These are phyloP conservation scores for Russula lepida DNA, from an alignment of 768 basidiomycete species.

Conservation along the genomic window DNA sequence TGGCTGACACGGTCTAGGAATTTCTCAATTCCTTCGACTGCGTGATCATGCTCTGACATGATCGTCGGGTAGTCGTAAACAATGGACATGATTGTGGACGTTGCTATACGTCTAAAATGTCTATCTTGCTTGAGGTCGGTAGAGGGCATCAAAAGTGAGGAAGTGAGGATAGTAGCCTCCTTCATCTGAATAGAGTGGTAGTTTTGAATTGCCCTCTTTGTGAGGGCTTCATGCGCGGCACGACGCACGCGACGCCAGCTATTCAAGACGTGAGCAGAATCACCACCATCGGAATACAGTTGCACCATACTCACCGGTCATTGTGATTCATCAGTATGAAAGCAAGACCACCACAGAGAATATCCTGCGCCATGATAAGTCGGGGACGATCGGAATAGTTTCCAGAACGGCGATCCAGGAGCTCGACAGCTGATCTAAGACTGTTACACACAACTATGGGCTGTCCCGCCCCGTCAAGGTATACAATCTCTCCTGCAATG, in stretches of 20 bases:
- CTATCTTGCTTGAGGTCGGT: constrained; percentile 23
- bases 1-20: not conserved
- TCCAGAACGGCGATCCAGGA: constrained; percentile 25
- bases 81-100: constrained; percentile 25
- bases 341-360: constrained; percentile 2
- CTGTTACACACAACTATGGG: constrained; percentile 17
- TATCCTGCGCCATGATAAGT: constrained; percentile 7
- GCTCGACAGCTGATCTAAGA: not conserved
- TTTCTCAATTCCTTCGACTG: not conserved
- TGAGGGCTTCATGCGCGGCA: constrained; percentile 28
- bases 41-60: not conserved
- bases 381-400: constrained; percentile 26
- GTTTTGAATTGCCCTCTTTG: constrained; percentile 17
- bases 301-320: not conserved
- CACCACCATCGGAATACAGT: not conserved
- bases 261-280: not conserved
- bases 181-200: constrained; percentile 25
- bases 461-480: constrained; percentile 18
- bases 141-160: constrained; percentile 26
- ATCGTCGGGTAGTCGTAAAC: constrained; percentile 22
- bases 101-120: constrained; percentile 24
- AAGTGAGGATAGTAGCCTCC: constrained; percentile 26
- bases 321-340: not conserved
- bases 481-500: constrained; percentile 17
- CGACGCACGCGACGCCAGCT: constrained; percentile 30